These are phyloP conservation scores for Maudiozyma pseudohumilis DNA, from an alignment of 805 yeast species.

Conservation along the genomic window DNA sequence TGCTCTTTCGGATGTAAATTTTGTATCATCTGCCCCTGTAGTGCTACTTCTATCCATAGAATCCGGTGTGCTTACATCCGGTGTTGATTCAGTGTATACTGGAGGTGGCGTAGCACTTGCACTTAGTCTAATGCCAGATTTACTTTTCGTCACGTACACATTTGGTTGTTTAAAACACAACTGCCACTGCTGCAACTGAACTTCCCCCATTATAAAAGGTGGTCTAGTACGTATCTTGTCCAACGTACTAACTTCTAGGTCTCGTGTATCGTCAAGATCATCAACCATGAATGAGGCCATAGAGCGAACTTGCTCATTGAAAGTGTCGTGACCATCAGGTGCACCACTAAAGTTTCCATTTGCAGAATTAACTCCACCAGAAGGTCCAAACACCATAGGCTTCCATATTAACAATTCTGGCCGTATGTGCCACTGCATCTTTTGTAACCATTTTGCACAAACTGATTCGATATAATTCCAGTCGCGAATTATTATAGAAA, in stretches of 20 bases:
- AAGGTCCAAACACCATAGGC: conserved; percentile 74
- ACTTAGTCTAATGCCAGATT: too few species aligned
- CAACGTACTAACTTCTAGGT: conserved; percentile 46
- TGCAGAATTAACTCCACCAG: conserved; percentile 64
- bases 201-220: conserved; percentile 23
- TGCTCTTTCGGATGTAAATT: too few species aligned
- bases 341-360: conserved; percentile 13
- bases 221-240: conserved; percentile 23
- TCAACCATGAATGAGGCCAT: conserved; percentile 54
- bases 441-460: conserved; percentile 41
- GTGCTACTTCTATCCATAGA: too few species aligned
- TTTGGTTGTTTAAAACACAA: conserved; percentile 1
- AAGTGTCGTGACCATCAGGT: conserved; percentile 18
- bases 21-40: too few species aligned
- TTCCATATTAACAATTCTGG: conserved; percentile 61
- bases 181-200: not conserved
- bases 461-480: conserved; percentile 31
- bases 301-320: conserved; percentile 41
- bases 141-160: too few species aligned
- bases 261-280: conserved; percentile 54
- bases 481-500: conserved; percentile 34
- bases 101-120: too few species aligned
- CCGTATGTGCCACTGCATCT: conserved; percentile 43
- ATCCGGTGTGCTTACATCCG: too few species aligned
- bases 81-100: too few species aligned